These are phyloP conservation scores for Boletus semigastroideus DNA, from an alignment of 1,284 basidiomycete genomes.

Conservation along the genomic window DNA sequence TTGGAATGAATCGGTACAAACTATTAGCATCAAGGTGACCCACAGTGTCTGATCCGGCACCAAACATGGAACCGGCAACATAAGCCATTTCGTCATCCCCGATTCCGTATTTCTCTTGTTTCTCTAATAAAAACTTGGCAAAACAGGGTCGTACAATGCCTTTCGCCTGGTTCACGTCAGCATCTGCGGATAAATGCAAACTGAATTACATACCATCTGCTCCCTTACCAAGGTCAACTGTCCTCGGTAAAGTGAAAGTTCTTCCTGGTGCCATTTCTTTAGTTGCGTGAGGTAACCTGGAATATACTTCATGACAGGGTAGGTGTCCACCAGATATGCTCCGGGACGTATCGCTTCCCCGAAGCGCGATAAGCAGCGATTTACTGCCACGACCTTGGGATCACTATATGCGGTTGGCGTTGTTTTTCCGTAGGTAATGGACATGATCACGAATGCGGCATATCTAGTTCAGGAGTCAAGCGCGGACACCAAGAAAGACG, in stretches of 20 bases:
- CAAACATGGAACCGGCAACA: slow-evolving; percentile 6
- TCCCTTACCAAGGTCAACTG: neutral
- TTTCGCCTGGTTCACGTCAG: neutral
- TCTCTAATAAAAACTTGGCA: slow-evolving; percentile 1
- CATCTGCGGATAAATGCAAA: neutral
- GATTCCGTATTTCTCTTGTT: neutral
- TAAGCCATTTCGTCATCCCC: slow-evolving; percentile 4
- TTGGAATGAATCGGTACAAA: neutral
- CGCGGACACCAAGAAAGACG: neutral
- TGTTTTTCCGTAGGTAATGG: slow-evolving; percentile 7
- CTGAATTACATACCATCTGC: neutral
- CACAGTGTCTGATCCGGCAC: slow-evolving; percentile 7
- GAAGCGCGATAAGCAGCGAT: neutral
- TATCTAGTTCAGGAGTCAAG: neutral
- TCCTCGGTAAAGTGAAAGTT: slow-evolving; percentile 4
- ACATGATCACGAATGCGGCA: slow-evolving; percentile 8
- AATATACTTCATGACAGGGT: slow-evolving; percentile 4
- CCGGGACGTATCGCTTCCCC: neutral
- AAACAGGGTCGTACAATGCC: slow-evolving; percentile 6
- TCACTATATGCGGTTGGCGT: slow-evolving; percentile 10
- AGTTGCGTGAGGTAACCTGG: slow-evolving; percentile 4
- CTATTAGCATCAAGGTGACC: neutral
- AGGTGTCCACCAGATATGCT: slow-evolving; percentile 9
- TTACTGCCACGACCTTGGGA: slow-evolving; percentile 2
- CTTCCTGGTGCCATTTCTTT: slow-evolving; percentile 4